These are phyloP conservation scores for Nowakowskiella sp. DNA, from an alignment of 192 early-diverging fungal genomes.

Conservation along the genomic window DNA sequence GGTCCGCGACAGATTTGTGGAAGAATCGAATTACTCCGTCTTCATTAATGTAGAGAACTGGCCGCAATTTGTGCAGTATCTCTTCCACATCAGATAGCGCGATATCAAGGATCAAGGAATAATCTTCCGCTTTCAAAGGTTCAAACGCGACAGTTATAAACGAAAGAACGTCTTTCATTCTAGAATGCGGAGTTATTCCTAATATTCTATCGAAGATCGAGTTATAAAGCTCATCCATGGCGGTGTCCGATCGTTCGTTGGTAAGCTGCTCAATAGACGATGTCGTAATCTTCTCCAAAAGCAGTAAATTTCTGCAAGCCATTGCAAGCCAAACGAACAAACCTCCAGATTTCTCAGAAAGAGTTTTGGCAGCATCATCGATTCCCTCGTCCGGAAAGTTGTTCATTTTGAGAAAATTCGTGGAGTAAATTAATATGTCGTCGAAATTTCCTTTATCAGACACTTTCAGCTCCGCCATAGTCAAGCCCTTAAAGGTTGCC, in stretches of 20 bases:
- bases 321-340: background rate
- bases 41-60: background rate
- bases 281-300: background rate
- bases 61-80: background rate
- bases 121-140: background rate
- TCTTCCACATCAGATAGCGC: background rate
- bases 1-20: background rate
- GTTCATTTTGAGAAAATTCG: background rate
- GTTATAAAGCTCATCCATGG: no score
- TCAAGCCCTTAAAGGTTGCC: background rate
- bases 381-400: background rate
- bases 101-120: background rate
- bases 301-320: background rate
- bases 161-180: background rate
- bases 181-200: background rate
- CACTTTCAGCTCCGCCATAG: background rate
- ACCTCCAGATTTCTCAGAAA: background rate
- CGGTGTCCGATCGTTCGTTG: no score
- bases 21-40: background rate
- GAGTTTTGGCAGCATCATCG: background rate
- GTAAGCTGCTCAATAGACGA: background rate
- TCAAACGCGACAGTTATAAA: background rate
- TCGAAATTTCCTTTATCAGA: background rate
- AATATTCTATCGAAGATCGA: no score
- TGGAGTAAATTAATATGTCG: background rate